Conservation (phyloP, 208 protist species). For the Leptomonas pyrrhocoris region DNA sequence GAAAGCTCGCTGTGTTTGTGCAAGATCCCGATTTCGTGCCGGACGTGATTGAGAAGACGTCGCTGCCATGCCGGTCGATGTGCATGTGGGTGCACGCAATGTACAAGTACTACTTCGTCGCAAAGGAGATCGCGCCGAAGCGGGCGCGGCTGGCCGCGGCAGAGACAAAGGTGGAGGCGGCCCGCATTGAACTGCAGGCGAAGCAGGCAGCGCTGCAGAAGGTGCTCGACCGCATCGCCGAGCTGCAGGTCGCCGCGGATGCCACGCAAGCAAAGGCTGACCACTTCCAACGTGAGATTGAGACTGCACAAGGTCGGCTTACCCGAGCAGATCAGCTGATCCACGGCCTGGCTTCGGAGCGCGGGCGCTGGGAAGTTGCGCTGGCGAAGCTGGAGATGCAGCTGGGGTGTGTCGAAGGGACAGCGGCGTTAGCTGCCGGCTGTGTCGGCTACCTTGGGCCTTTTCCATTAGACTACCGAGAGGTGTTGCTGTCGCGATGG, state of each 20-base stretch:
- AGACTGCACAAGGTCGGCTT: conserved; percentile 79
- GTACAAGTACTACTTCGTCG: conserved; percentile 93
- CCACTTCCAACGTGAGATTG: conserved; percentile 87
- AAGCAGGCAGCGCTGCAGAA: conserved; percentile 76
- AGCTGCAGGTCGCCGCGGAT: conserved; percentile 74
- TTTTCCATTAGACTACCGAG: conserved; percentile 86
- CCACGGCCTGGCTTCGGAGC: conserved; percentile 82
- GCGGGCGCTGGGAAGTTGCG: conserved; percentile 71
- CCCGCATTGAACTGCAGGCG: conserved; percentile 51
- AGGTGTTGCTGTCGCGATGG: conserved; percentile 70
- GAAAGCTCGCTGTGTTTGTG: conserved; percentile 91
- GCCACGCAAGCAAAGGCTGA: conserved; percentile 83
- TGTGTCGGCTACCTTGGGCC: conserved; percentile 91
- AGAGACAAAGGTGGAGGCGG: conserved; percentile 79
- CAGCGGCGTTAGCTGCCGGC: conserved; percentile 82
- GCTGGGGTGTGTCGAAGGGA: conserved; percentile 70
- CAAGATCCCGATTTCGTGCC: conserved; percentile 92
- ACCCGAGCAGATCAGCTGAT: conserved; percentile 89
- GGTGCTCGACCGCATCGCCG: conserved; percentile 77
- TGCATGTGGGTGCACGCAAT: conserved; percentile 96
- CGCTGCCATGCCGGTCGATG: conserved; percentile 92
- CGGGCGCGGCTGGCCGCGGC: conserved; percentile 72
- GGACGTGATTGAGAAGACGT: conserved; percentile 92
- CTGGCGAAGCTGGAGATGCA: conserved; percentile 70
- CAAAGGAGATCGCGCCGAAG: conserved; percentile 91